phyloP scores from a whole-genome alignment of 2,329 filamentous ascomycete genomes.

The Fusarium robinianum region DNA sequence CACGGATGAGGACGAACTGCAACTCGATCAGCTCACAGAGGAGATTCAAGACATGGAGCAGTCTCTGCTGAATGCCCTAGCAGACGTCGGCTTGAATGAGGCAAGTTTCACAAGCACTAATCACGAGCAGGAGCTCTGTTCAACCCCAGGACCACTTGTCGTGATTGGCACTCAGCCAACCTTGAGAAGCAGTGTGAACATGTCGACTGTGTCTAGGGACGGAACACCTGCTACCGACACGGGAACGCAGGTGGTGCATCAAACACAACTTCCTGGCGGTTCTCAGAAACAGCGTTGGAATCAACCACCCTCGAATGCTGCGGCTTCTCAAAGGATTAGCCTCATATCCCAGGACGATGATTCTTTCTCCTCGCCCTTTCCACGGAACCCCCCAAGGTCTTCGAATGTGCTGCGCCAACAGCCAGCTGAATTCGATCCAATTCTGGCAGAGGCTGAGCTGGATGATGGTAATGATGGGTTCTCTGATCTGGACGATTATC shows the following conservation, averaged over 20 bases:
- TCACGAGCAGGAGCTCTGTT: constrained; percentile 12
- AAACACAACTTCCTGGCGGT: constrained; percentile 52
- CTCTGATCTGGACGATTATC: constrained; percentile 39
- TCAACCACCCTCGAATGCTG: constrained; percentile 25
- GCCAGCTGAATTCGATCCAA: neutral
- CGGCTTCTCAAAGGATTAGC: constrained; percentile 25
- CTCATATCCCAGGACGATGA: constrained; percentile 35
- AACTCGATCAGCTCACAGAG: constrained; percentile 53
- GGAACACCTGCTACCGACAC: constrained; percentile 38
- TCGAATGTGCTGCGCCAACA: neutral
- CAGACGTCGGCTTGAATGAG: constrained; percentile 52
- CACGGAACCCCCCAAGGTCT: constrained; percentile 27
- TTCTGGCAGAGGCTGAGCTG: constrained; percentile 25
- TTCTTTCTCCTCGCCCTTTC: constrained; percentile 29
- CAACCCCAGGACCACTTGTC: constrained; percentile 33
- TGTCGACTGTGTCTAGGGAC: constrained; percentile 43
- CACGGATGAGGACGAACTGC: constrained; percentile 56
- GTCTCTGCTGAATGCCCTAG: constrained; percentile 47
- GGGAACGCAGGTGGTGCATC: constrained; percentile 55
- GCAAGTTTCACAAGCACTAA: constrained; percentile 43
- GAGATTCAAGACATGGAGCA: constrained; percentile 51
- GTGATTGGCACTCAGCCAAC: constrained; percentile 52
- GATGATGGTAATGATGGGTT: constrained; percentile 37
- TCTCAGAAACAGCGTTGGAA: constrained; percentile 33
- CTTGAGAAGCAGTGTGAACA: constrained; percentile 37